Percentiles rank a stretch among this genome's conserved stretches.
Conservation (phyloP, 78 protist genomes). For the Blattamonas nauphoetae region DNA sequence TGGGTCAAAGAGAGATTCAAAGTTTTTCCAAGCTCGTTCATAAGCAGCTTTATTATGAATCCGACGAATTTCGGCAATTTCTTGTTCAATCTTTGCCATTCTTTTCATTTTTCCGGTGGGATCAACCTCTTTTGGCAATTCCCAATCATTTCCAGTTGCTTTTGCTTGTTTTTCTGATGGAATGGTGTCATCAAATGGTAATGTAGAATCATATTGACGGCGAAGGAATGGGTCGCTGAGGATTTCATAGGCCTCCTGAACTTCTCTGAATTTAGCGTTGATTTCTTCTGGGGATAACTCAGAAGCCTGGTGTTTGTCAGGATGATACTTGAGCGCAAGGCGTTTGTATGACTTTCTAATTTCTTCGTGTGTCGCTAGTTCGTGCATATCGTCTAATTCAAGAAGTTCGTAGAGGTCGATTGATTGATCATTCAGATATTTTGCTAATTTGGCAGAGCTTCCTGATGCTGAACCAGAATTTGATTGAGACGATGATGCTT, state of each 20-base stretch:
- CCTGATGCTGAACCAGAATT: neutral
- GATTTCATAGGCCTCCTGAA: conserved; percentile 43
- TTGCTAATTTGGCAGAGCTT: neutral
- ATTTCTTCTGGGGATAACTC: conserved; percentile 38
- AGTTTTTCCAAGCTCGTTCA: neutral
- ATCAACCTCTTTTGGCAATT: conserved; percentile 48
- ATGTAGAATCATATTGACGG: conserved; percentile 63
- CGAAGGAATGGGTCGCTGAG: conserved; percentile 46
- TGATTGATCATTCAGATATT: neutral
- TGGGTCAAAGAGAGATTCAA: neutral
- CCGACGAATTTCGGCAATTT: neutral
- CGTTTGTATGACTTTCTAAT: conserved; percentile 50
- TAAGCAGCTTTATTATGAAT: neutral
- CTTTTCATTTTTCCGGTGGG: conserved; percentile 1
- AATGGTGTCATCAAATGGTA: conserved; percentile 58
- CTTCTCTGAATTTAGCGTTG: conserved; percentile 50
- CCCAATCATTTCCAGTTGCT: conserved; percentile 28
- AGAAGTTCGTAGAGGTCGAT: conserved; percentile 61
- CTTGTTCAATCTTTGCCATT: neutral
- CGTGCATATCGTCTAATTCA: conserved; percentile 52
- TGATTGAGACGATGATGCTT: neutral
- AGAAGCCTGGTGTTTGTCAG: conserved; percentile 56
- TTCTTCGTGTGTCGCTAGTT: conserved; percentile 62
- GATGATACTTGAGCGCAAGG: conserved; percentile 59
- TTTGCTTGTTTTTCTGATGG: conserved; percentile 28